Percentiles rank a stretch among this genome's conserved stretches.
phyloP scores from a whole-genome alignment of 768 basidiomycete species.

The Suillus decipiens region DNA sequence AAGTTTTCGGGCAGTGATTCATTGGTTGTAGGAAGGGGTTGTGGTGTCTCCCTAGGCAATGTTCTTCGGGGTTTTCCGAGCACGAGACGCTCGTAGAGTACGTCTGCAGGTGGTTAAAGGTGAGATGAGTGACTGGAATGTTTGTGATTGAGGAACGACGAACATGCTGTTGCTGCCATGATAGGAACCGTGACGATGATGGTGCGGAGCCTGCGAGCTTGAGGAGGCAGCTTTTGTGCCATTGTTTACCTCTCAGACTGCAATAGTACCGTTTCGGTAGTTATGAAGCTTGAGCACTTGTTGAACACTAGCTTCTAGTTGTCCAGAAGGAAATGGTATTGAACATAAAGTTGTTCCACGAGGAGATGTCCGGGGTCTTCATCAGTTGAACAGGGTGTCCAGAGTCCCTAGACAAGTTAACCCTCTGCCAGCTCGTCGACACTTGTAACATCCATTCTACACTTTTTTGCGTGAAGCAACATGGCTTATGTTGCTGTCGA shows the following conservation, averaged over 20 bases:
- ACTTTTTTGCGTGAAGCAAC: neutral
- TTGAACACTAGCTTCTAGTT: neutral
- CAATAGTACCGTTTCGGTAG: neutral
- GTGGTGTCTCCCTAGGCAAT: constrained; percentile 26
- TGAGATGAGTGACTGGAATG: constrained; percentile 12
- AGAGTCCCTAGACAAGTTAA: neutral
- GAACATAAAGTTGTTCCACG: neutral
- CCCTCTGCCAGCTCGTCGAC: neutral
- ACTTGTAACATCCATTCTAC: too few species aligned
- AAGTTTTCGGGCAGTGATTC: constrained; percentile 12
- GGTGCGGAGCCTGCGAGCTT: constrained; percentile 47
- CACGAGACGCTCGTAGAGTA: constrained; percentile 66
- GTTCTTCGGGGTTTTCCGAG: constrained; percentile 50
- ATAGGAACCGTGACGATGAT: constrained; percentile 67
- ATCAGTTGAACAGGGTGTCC: neutral
- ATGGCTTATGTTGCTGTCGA: constrained; percentile 79
- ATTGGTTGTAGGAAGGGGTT: constrained; percentile 6
- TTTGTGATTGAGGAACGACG: constrained; percentile 22
- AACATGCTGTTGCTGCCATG: constrained; percentile 65
- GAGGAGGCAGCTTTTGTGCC: constrained; percentile 40
- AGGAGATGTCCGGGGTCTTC: constrained; percentile 1
- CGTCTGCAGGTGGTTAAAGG: constrained; percentile 40
- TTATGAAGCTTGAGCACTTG: neutral
- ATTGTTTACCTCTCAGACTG: constrained; percentile 12
- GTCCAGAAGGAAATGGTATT: neutral